Conservation (phyloP, 106 monocot species). For the Narthecium ossifragum region DNA sequence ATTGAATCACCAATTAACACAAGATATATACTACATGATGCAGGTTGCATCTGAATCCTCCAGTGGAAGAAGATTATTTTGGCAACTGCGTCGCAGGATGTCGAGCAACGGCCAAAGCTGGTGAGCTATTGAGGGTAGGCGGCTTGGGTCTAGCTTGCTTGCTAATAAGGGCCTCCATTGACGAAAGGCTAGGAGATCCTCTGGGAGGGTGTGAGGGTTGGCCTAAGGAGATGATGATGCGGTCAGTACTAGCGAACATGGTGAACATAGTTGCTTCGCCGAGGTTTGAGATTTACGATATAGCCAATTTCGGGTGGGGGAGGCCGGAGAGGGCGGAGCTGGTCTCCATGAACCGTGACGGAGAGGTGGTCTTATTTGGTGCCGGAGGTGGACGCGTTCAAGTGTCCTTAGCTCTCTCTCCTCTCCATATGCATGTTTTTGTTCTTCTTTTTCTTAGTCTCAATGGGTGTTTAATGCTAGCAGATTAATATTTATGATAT, state of each 20-base stretch:
- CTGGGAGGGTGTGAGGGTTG: slow-evolving; percentile 1
- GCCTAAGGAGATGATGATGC: not conserved
- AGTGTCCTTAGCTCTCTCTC: slow-evolving; percentile 5
- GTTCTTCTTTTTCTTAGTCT: not conserved
- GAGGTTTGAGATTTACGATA: slow-evolving; percentile 15
- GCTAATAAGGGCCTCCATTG: slow-evolving; percentile 5
- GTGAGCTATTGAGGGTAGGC: slow-evolving; percentile 1
- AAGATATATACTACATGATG: too few species aligned
- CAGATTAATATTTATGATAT: not conserved
- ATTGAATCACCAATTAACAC: not conserved
- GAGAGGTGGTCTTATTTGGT: slow-evolving; percentile 7
- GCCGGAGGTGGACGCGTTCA: slow-evolving; percentile 19
- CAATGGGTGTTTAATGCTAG: too few species aligned
- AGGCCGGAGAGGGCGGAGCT: slow-evolving; percentile 18
- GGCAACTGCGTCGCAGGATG: slow-evolving; percentile 19
- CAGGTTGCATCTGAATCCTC: slow-evolving; percentile 25
- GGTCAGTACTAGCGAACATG: not conserved
- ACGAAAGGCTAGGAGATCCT: not conserved
- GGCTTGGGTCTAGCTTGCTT: slow-evolving; percentile 7
- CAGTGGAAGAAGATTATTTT: slow-evolving; percentile 9
- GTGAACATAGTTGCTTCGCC: slow-evolving; percentile 14
- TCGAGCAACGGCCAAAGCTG: slow-evolving; percentile 1
- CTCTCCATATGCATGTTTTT: not conserved
- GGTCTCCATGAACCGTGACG: slow-evolving; percentile 20
- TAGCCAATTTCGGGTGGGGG: slow-evolving; percentile 29